Conservation (phyloP, 306 rosid species). For the Castanopsis chinensis region DNA sequence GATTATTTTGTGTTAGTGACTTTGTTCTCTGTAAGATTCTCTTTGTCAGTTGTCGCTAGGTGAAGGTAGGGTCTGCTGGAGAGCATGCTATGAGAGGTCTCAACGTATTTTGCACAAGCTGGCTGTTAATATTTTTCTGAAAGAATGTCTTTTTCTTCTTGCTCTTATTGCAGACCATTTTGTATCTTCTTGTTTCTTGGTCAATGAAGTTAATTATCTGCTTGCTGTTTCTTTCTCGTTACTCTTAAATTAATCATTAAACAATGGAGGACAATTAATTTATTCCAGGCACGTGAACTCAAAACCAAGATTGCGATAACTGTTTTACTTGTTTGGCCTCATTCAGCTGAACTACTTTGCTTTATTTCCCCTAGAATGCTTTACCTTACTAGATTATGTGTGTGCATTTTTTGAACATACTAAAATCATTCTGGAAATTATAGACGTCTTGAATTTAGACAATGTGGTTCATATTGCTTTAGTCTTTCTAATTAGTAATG, state of each 20-base stretch:
- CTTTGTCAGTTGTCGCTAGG: conserved; percentile 14
- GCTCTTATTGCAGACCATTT: conserved; percentile 6
- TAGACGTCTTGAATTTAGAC: neutral
- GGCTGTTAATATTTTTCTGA: conserved; percentile 16
- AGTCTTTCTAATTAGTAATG: neutral
- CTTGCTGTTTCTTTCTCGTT: conserved; percentile 11
- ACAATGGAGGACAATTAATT: neutral
- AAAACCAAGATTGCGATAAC: too few relatives aligned
- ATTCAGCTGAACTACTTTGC: too few relatives aligned
- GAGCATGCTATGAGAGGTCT: conserved; percentile 15
- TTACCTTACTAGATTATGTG: too few relatives aligned
- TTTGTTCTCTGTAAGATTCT: conserved; percentile 19
- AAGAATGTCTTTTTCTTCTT: conserved; percentile 9
- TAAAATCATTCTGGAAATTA: neutral
- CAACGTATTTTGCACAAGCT: conserved; percentile 4
- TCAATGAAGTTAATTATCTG: conserved; percentile 6
- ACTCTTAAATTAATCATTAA: neutral
- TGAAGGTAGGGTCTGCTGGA: conserved; percentile 16
- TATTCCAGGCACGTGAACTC: neutral
- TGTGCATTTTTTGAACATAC: too few relatives aligned
- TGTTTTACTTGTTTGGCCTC: too few relatives aligned
- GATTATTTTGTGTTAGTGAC: conserved; percentile 23
- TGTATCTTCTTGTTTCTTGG: conserved; percentile 7
- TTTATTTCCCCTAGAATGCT: too few relatives aligned
- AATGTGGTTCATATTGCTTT: neutral